Conservation (phyloP, 192 early-diverging fungal genomes). For the Podila horticola region DNA sequence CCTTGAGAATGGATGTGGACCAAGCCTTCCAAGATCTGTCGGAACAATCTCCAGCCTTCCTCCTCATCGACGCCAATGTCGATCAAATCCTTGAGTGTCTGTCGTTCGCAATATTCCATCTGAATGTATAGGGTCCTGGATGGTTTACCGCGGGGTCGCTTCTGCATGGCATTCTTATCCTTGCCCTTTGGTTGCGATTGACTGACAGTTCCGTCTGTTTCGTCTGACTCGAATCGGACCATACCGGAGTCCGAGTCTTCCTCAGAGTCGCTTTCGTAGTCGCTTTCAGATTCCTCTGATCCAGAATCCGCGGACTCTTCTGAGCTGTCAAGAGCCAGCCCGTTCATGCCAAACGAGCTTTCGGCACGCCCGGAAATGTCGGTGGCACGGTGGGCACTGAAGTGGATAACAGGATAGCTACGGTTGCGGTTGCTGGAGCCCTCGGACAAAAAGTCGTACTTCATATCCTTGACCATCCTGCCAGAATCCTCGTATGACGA, state of each 20-base stretch:
- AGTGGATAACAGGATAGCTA: conserved; percentile 41
- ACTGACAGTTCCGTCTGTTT: conserved; percentile 17
- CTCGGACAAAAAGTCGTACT: conserved; percentile 60
- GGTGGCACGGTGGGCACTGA: conserved; percentile 30
- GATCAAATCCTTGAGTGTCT: conserved; percentile 87
- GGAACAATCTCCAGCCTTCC: conserved; percentile 85
- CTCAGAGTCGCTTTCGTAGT: conserved; percentile 26
- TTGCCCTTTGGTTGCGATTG: conserved; percentile 3
- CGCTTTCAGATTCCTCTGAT: conserved; percentile 35
- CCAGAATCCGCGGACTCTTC: conserved; percentile 28
- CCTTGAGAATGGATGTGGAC: conserved; percentile 89
- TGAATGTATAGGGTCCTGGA: conserved; percentile 89
- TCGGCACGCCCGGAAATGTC: conserved; percentile 33
- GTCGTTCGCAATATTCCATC: conserved; percentile 99
- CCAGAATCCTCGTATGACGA: conserved; percentile 17
- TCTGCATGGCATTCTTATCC: conserved; percentile 10
- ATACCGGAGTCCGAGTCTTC: conserved; percentile 32
- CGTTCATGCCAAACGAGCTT: conserved; percentile 50
- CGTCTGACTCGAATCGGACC: conserved; percentile 51
- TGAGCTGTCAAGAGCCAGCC: conserved; percentile 45
- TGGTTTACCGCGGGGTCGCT: conserved; percentile 12
- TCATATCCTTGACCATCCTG: conserved; percentile 33
- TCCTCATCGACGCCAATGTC: conserved; percentile 81
- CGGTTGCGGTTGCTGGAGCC: conserved; percentile 32
- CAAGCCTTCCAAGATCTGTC: conserved; percentile 92